Percentiles rank a stretch among this genome's conserved stretches.
Evolutionary conservation across 1,284 basidiomycete species (phyloP).

Genomic region (Amylostereum areolatum): DNA sequence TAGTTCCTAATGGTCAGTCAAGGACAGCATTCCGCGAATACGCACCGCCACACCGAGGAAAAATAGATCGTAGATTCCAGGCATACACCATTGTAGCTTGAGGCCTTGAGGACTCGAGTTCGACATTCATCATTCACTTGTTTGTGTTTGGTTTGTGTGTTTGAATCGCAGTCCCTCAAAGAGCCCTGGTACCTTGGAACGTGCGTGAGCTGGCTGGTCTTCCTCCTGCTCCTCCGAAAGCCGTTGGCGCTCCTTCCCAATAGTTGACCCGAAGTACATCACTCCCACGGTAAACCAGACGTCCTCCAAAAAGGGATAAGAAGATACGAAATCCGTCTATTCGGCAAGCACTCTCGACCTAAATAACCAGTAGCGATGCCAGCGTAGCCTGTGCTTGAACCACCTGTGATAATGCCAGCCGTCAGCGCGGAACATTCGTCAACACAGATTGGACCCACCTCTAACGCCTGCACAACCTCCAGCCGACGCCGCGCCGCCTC

Average conservation of each 20-base stretch:
- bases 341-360: not conserved
- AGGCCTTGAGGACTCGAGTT: too few relatives aligned
- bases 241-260: not conserved
- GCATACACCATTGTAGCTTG: too few relatives aligned
- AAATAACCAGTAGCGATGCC: constrained; percentile 59
- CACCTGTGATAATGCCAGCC: constrained; percentile 41
- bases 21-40: too few relatives aligned
- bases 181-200: not conserved
- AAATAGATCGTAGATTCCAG: too few relatives aligned
- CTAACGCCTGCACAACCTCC: constrained; percentile 91
- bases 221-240: not conserved
- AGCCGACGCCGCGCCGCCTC: constrained; percentile 83
- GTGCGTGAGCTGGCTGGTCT: not conserved
- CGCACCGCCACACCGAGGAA: too few relatives aligned
- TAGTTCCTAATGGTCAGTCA: too few relatives aligned
- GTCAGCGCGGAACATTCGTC: not conserved
- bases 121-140: too few relatives aligned
- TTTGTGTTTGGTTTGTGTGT: too few relatives aligned
- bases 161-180: too few relatives aligned
- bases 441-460: constrained; percentile 46
- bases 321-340: not conserved
- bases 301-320: not conserved
- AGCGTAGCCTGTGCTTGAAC: constrained; percentile 80
- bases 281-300: not conserved
- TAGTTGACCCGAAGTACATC: not conserved